A percentile compares a stretch with the other conserved stretches of the same genome.
Conservation (phyloP, 495 filamentous ascomycete species). For the Aspergillus mulundensis region DNA sequence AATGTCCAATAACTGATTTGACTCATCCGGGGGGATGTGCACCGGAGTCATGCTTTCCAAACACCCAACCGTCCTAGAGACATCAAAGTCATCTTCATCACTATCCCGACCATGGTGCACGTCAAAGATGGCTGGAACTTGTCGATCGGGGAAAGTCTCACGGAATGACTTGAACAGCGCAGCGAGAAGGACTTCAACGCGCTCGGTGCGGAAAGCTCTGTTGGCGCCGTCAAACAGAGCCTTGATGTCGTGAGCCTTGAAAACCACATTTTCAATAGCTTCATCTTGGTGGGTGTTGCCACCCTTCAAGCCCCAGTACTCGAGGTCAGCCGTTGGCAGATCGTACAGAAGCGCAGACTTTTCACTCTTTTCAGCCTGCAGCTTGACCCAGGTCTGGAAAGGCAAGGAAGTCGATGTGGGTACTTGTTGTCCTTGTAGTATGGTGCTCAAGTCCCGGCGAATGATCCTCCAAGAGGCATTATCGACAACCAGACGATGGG, state of each 20-base stretch:
- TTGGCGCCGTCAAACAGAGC: slow-evolving; percentile 26
- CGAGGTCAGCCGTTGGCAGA: not conserved
- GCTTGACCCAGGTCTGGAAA: slow-evolving; percentile 5
- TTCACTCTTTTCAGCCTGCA: not conserved
- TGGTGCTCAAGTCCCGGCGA: not conserved
- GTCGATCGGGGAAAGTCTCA: slow-evolving; percentile 37
- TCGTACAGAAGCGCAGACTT: not conserved
- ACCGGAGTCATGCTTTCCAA: slow-evolving; percentile 41
- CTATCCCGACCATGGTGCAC: slow-evolving; percentile 44
- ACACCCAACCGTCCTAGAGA: slow-evolving; percentile 48
- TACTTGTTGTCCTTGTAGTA: not conserved
- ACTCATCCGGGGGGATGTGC: not conserved
- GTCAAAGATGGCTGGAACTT: slow-evolving; percentile 41
- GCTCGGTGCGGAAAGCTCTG: slow-evolving; percentile 33
- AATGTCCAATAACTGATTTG: slow-evolving; percentile 2
- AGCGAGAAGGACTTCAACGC: slow-evolving; percentile 41
- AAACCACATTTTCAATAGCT: not conserved
- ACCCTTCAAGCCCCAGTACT: slow-evolving; percentile 12
- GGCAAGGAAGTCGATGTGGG: not conserved
- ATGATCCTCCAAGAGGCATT: slow-evolving; percentile 12
- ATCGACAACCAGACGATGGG: slow-evolving; percentile 12
- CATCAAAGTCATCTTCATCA: slow-evolving; percentile 33
- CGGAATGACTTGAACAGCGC: slow-evolving; percentile 38
- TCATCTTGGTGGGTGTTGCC: not conserved
- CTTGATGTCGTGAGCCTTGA: slow-evolving; percentile 31